phyloP scores from a whole-genome alignment of 2,329 filamentous ascomycete species.

The Aspergillus sp. region DNA sequence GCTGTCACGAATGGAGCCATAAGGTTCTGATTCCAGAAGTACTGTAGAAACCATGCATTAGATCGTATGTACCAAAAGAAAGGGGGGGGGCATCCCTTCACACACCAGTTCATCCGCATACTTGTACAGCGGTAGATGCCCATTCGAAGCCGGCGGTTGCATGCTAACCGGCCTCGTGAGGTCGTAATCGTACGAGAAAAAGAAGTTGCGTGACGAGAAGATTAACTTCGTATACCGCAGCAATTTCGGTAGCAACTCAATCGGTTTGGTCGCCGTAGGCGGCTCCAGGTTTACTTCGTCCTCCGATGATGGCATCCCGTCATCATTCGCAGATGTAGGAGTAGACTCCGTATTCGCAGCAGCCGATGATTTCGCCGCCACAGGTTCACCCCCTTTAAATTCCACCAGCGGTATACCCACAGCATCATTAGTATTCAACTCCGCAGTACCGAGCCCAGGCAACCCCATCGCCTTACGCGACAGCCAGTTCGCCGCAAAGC shows the following conservation, averaged over 20 bases:
- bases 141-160: slow-evolving; percentile 37
- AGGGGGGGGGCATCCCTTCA: not conserved
- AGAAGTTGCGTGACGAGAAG: slow-evolving; percentile 84
- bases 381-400: slow-evolving; percentile 5
- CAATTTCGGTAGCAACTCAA: slow-evolving; percentile 75
- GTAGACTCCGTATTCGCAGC: slow-evolving; percentile 13
- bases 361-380: slow-evolving; percentile 1
- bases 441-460: slow-evolving; percentile 68
- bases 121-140: slow-evolving; percentile 65
- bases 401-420: slow-evolving; percentile 23
- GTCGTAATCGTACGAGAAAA: slow-evolving; percentile 93
- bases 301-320: not conserved
- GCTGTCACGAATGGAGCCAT: slow-evolving; percentile 70
- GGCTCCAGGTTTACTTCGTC: slow-evolving; percentile 9
- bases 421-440: slow-evolving; percentile 45
- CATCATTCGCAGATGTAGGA: slow-evolving; percentile 2
- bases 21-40: slow-evolving; percentile 88
- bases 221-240: slow-evolving; percentile 80
- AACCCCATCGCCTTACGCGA: slow-evolving; percentile 78
- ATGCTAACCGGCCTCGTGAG: slow-evolving; percentile 67
- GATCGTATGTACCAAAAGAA: not conserved
- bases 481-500: slow-evolving; percentile 91
- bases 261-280: slow-evolving; percentile 41
- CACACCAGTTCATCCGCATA: slow-evolving; percentile 65
- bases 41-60: slow-evolving; percentile 46